Evolutionary conservation across 2,329 filamentous ascomycete species (phyloP), one percentile per base, ranked within the genome.

Genomic region (Fusarium chlamydosporum): DNA sequence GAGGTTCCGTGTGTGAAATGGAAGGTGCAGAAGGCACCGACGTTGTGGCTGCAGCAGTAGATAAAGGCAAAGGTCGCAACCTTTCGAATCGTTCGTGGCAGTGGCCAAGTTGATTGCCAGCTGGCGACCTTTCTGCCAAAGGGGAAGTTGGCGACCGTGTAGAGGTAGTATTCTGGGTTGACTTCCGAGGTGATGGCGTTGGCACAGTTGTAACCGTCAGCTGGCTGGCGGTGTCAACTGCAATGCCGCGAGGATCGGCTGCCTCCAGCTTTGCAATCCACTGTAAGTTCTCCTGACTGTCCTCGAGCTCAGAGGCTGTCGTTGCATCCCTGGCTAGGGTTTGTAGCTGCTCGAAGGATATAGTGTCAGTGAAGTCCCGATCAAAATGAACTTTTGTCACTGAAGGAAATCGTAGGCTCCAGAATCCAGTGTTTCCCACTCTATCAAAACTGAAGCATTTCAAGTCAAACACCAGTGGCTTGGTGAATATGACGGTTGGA

Each of bases 381-480:
- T 97, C 93, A 63, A 85, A 86, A 72, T 97, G 93, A 11, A 96
- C 83, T 74, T 95, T 96, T 58, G 88, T 84, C 5, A 95, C 87
- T 4, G 86, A 83, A 2, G 94, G 91, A 73, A 97, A 96, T 2
- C 94, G 86, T 53, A 93, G 86, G 61, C 89, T 90, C 82, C 88
- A 93, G 73, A 92, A 94, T 2, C 84, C 84, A 15, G 88, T 89
- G 72, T 91, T 90, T 6, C 88, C 85, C 4, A 86, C 84, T 73
- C 90, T 92, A 62, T 93, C 91, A 70, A 94, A 97, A 1, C 91
- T 90, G 65, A 92, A 92, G 54, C 93, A 94, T 26, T 92, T 84
- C 61, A 97, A 82, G 71, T 97, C 94, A 57, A 94, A 92, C 0
- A 97, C 88, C 20, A 93, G 86, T 0, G 93, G 93, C 0, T 84